A percentile compares a stretch with the other conserved stretches of the same genome.
Evolutionary conservation across 23 red algal genomes (phyloP).

Genomic region (Gracilaria gracilis): DNA sequence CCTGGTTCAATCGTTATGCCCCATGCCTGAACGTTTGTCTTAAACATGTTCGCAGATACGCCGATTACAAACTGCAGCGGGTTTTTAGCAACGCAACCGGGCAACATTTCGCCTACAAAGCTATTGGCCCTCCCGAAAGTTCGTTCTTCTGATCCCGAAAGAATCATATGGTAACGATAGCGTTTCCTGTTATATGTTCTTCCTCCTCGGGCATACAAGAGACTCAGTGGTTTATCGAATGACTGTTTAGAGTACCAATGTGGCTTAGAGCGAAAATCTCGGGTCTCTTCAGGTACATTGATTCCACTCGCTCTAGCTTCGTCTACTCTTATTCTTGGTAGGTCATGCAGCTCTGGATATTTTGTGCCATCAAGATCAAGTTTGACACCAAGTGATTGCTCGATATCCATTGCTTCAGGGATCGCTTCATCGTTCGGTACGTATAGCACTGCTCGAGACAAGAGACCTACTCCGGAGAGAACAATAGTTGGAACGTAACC

Average conservation of each 20-base stretch:
- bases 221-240: constrained; percentile 25
- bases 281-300: neutral
- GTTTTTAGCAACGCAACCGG: constrained; percentile 26
- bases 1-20: constrained; percentile 24
- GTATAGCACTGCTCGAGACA: constrained; percentile 40
- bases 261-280: constrained; percentile 10
- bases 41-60: constrained; percentile 21
- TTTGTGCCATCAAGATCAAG: constrained; percentile 34
- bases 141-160: constrained; percentile 35
- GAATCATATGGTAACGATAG: constrained; percentile 4
- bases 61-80: constrained; percentile 46
- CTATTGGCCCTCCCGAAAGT: constrained; percentile 22
- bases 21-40: constrained; percentile 43
- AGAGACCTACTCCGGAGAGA: constrained; percentile 41
- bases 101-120: constrained; percentile 39
- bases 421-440: constrained; percentile 47
- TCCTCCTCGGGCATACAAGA: constrained; percentile 36
- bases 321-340: constrained; percentile 30
- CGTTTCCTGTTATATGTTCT: neutral
- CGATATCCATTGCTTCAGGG: constrained; percentile 24
- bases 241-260: constrained; percentile 32
- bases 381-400: constrained; percentile 10
- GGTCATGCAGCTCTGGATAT: constrained; percentile 23
- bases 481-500: constrained; percentile 32
- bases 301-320: neutral